A percentile compares a stretch with the other conserved stretches of the same genome.
Conservation (phyloP, 2,329 filamentous ascomycete genomes). For the Beauveria caledonica region DNA sequence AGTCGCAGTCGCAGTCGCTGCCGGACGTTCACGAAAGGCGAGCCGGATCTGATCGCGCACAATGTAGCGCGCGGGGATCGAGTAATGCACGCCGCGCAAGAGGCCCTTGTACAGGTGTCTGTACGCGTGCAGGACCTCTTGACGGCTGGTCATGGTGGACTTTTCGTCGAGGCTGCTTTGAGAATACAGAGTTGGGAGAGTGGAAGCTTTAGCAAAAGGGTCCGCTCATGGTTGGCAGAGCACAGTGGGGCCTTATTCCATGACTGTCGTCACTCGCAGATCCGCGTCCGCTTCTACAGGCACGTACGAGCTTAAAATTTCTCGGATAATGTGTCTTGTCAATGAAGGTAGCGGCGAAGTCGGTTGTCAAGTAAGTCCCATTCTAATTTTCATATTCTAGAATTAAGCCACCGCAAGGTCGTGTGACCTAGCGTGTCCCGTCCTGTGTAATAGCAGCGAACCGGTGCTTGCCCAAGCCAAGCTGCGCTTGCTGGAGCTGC, state of each 20-base stretch:
- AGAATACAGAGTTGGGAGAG: background rate
- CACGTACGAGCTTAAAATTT: no score
- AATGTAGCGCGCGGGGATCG: slow-evolving; percentile 57
- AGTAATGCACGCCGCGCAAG: slow-evolving; percentile 64
- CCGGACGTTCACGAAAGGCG: slow-evolving; percentile 43
- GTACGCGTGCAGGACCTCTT: slow-evolving; percentile 56
- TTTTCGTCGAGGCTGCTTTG: background rate
- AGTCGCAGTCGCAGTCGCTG: background rate
- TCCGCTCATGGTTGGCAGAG: background rate
- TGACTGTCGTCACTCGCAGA: no score
- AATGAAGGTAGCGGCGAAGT: background rate
- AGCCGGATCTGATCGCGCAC: slow-evolving; percentile 50
- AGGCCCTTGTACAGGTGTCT: slow-evolving; percentile 58
- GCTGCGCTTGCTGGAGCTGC: background rate
- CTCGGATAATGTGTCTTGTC: background rate
- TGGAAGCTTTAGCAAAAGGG: background rate
- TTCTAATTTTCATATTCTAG: background rate
- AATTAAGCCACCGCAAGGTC: background rate
- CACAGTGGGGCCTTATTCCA: background rate
- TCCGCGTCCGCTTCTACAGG: no score
- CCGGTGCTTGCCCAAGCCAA: background rate
- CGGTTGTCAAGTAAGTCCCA: background rate
- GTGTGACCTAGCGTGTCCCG: background rate
- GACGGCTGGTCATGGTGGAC: slow-evolving; percentile 2
- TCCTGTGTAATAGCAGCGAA: background rate